phyloP scores from a whole-genome alignment of 2,329 filamentous ascomycete species.

The Sphaerulina vaccinii region DNA sequence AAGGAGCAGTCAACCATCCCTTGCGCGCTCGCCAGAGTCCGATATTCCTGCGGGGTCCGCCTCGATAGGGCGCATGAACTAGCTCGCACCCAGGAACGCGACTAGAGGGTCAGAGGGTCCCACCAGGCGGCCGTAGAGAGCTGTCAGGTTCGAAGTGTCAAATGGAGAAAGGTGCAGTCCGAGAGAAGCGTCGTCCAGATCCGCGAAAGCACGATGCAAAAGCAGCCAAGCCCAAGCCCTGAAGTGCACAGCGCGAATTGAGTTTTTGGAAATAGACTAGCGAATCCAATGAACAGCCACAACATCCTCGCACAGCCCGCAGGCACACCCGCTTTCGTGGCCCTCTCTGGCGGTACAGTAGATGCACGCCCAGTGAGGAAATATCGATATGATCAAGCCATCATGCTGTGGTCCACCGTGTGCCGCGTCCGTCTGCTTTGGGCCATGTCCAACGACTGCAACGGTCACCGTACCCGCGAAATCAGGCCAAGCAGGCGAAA shows the following conservation, averaged over 20 bases:
- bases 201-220: neutral
- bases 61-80: constrained; percentile 6
- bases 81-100: neutral
- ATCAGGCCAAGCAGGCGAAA: neutral
- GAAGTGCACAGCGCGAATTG: neutral
- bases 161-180: neutral
- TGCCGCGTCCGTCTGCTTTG: constrained; percentile 14
- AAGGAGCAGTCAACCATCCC: constrained; percentile 22
- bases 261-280: neutral
- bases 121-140: constrained; percentile 1
- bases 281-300: neutral
- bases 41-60: constrained; percentile 9
- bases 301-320: neutral
- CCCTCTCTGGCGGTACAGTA: too few relatives aligned
- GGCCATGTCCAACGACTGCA: neutral
- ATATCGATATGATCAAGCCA: neutral
- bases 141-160: neutral
- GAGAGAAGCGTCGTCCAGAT: neutral
- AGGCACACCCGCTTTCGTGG: constrained; percentile 1
- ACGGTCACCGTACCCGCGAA: neutral
- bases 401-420: neutral
- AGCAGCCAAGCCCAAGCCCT: neutral
- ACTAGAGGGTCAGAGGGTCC: neutral
- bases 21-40: constrained; percentile 18
- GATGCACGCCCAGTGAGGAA: neutral